phyloP scores from a whole-genome alignment of 2,329 filamentous ascomycete genomes.

The Ophiostoma sp. region DNA sequence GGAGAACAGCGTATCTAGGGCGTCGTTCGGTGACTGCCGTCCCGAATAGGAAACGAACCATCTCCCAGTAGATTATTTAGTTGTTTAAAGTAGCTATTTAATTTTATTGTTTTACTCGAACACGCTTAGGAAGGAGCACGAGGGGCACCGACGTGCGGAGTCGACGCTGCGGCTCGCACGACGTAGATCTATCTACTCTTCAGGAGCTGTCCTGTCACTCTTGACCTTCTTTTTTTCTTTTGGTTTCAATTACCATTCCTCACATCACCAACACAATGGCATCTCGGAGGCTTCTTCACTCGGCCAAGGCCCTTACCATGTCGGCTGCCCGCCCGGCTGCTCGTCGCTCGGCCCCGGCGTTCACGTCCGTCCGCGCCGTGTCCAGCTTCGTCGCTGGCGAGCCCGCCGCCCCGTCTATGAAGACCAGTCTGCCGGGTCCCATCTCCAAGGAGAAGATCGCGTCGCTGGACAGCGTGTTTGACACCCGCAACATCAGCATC shows the following conservation, averaged over 20 bases:
- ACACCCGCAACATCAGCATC: constrained; percentile 81
- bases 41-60: not conserved
- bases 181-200: not conserved
- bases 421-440: constrained; percentile 69
- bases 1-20: constrained; percentile 9
- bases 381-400: constrained; percentile 35
- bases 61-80: not conserved
- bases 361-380: not conserved
- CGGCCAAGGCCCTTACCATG: constrained; percentile 12
- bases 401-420: constrained; percentile 48
- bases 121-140: not conserved
- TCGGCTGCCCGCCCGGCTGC: not conserved
- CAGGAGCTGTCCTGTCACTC: not conserved
- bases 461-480: constrained; percentile 72
- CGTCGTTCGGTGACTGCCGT: not conserved
- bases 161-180: not conserved
- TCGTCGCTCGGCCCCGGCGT: not conserved
- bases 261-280: constrained; percentile 7
- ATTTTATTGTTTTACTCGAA: not conserved
- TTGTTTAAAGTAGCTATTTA: constrained; percentile 6
- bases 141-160: constrained; percentile 13
- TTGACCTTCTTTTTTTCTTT: not conserved
- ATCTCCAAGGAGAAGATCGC: constrained; percentile 62
- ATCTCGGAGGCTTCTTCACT: constrained; percentile 17
- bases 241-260: not conserved